These are phyloP conservation scores for Trichoderma gamsii DNA, from an alignment of 495 filamentous ascomycete species.

Conservation along the genomic window DNA sequence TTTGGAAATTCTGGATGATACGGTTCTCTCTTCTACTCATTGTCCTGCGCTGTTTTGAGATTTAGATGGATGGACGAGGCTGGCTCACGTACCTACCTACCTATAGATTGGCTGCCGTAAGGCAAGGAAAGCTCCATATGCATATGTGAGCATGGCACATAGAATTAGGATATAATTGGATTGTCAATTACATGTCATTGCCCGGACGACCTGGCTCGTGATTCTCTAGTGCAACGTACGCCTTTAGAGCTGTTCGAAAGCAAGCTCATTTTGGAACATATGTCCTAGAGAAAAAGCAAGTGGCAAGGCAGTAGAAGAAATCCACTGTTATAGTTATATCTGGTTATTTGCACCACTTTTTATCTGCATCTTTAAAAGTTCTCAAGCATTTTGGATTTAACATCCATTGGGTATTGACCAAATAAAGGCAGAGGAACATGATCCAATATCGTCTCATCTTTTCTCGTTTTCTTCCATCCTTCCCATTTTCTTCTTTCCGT, in stretches of 20 bases:
- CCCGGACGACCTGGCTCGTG: background rate
- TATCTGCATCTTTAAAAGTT: too few relatives aligned
- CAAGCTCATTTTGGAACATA: background rate
- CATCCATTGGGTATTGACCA: too few relatives aligned
- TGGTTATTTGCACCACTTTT: too few relatives aligned
- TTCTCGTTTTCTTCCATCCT: too few relatives aligned
- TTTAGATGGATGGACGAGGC: background rate
- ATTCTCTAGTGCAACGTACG: background rate
- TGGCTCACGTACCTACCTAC: background rate
- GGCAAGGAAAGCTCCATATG: background rate
- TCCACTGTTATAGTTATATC: too few relatives aligned
- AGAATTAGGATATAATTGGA: background rate
- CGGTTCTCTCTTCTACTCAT: background rate
- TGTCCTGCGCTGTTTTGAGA: background rate
- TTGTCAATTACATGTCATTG: background rate
- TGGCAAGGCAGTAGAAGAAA: background rate
- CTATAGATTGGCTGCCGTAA: constrained; percentile 8
- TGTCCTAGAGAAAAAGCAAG: background rate
- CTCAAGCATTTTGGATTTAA: too few relatives aligned
- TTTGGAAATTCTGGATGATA: background rate
- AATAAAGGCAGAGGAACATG: background rate
- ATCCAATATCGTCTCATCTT: background rate
- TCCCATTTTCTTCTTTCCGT: background rate
- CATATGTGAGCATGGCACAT: background rate
- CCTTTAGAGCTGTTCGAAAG: too few relatives aligned